Evolutionary conservation across 1,139 yeast species (phyloP).

Genomic region (Entelexis paramagnoliae): DNA sequence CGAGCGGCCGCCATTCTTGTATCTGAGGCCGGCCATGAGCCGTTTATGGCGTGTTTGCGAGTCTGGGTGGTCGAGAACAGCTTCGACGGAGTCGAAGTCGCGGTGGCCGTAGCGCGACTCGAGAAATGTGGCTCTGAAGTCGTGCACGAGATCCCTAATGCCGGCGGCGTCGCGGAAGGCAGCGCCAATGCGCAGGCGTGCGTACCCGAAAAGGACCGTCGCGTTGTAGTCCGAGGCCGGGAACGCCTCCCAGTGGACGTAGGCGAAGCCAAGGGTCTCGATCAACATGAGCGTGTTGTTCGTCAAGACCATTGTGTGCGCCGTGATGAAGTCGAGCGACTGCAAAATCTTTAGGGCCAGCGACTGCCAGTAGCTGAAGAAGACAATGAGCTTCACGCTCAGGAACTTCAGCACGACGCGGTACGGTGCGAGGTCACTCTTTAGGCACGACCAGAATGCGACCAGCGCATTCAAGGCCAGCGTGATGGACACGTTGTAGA

Average conservation of each 20-base stretch:
- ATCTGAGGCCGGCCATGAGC: conserved; percentile 74
- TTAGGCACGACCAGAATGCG: conserved; percentile 81
- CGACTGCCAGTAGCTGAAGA: conserved; percentile 97
- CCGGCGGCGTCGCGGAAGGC: conserved; percentile 76
- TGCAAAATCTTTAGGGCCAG: conserved; percentile 54
- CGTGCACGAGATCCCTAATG: conserved; percentile 60
- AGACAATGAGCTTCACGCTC: conserved; percentile 84
- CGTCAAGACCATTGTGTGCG: conserved; percentile 36
- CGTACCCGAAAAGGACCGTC: conserved; percentile 51
- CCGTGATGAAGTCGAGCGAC: conserved; percentile 41
- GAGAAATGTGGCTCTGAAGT: conserved; percentile 61
- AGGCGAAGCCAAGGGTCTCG: conserved; percentile 77
- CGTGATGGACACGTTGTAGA: conserved; percentile 73
- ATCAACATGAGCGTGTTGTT: conserved; percentile 75
- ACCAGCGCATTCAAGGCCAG: conserved; percentile 77
- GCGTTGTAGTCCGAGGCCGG: conserved; percentile 63
- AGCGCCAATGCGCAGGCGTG: conserved; percentile 47
- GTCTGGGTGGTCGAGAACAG: conserved; percentile 56
- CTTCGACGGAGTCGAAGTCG: conserved; percentile 72
- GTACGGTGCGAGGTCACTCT: conserved; percentile 64
- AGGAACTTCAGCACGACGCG: conserved; percentile 87
- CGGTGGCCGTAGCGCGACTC: conserved; percentile 75
- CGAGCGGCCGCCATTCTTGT: conserved; percentile 63
- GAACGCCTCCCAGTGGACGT: conserved; percentile 82
- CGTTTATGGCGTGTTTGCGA: conserved; percentile 59